phyloP scores from a whole-genome alignment of 495 filamentous ascomycete genomes.

The Lasiosphaeris hirsuta region DNA sequence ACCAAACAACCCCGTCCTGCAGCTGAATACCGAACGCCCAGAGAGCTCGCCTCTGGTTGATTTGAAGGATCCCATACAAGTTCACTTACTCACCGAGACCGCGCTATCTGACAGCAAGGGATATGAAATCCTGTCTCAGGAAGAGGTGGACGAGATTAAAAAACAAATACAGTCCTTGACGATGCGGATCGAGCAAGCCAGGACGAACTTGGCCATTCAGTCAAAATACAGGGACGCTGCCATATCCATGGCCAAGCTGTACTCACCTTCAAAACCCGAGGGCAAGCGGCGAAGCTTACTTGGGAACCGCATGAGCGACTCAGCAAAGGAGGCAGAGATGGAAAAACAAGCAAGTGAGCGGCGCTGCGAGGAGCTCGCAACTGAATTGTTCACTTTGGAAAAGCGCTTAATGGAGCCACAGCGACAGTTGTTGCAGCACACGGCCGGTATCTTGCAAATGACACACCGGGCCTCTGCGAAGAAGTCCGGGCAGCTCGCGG shows the following conservation, averaged over 20 bases:
- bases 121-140: constrained; percentile 81
- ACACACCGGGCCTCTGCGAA: constrained; percentile 63
- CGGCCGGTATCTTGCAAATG: constrained; percentile 84
- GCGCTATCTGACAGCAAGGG: constrained; percentile 80
- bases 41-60: constrained; percentile 43
- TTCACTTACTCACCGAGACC: constrained; percentile 91
- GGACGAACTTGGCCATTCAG: constrained; percentile 82
- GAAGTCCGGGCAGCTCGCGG: constrained; percentile 23
- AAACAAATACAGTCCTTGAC: constrained; percentile 69
- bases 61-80: constrained; percentile 52
- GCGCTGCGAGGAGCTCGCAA: constrained; percentile 80
- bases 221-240: constrained; percentile 93
- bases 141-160: constrained; percentile 88
- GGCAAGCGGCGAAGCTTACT: constrained; percentile 52
- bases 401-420: constrained; percentile 68
- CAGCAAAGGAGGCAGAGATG: constrained; percentile 61
- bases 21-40: constrained; percentile 11
- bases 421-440: constrained; percentile 76
- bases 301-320: constrained; percentile 45
- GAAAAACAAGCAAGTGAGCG: constrained; percentile 70
- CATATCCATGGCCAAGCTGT: constrained; percentile 73
- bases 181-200: constrained; percentile 72
- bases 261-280: constrained; percentile 47
- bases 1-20: background rate
- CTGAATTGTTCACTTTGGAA: constrained; percentile 75